Evolutionary conservation across 2,329 filamentous ascomycete genomes (phyloP).

Genomic region (Xylaria sp.): DNA sequence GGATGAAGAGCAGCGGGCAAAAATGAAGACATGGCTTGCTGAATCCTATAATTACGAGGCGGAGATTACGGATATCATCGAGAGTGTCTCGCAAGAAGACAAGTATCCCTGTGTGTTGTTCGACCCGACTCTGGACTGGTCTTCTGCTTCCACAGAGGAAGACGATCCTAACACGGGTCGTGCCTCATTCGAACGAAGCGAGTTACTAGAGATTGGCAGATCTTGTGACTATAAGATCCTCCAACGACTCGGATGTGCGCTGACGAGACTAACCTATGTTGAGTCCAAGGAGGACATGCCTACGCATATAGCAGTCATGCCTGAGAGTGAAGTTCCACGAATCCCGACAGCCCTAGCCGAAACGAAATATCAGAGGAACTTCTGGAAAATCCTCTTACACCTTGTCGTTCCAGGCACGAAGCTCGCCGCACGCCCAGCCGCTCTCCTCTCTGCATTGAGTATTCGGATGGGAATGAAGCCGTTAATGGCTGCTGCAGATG

Average conservation of each 20-base stretch:
- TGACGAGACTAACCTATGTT: constrained; percentile 51
- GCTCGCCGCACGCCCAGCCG: constrained; percentile 47
- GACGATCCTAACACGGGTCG: constrained; percentile 22
- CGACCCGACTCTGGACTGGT: constrained; percentile 50
- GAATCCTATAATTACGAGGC: constrained; percentile 53
- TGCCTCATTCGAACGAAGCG: constrained; percentile 45
- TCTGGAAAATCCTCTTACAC: constrained; percentile 54
- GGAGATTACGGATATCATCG: constrained; percentile 46
- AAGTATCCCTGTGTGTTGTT: constrained; percentile 52
- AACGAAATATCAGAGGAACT: constrained; percentile 40
- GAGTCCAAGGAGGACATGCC: constrained; percentile 45
- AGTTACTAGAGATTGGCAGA: constrained; percentile 54
- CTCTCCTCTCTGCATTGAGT: constrained; percentile 50
- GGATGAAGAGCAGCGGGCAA: constrained; percentile 37
- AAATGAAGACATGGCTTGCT: constrained; percentile 52
- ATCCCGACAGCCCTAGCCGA: constrained; percentile 49
- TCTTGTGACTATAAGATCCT: constrained; percentile 54
- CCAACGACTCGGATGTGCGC: constrained; percentile 48
- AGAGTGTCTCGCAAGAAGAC: constrained; percentile 40
- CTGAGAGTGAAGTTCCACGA: constrained; percentile 40
- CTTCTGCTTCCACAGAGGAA: constrained; percentile 5
- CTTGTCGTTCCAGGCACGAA: constrained; percentile 51
- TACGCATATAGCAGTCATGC: constrained; percentile 42
- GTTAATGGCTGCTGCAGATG: constrained; percentile 44
- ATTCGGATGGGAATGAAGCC: constrained; percentile 51